Base-by-base conservation (phyloP, 2,329 filamentous ascomycete species). In the Aspergillus eucalypticola region DNA sequence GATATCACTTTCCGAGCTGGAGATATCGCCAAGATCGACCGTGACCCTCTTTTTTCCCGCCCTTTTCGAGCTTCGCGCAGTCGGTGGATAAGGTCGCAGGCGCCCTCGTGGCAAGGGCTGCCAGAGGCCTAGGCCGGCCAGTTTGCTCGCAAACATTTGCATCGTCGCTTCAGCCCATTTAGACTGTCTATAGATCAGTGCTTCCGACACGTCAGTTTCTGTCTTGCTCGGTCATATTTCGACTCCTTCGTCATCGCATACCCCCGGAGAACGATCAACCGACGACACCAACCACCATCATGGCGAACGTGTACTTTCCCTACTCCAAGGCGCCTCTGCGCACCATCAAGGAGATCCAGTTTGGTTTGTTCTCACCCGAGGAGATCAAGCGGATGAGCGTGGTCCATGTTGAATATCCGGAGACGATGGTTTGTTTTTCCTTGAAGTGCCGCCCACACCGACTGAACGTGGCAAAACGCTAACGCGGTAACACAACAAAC, bases 371-470 rank as follows among this genome's bases (percentile, higher is more conserved):
- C 79, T 96, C 95, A 38, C 95, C 95, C 25, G 95, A 99, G 77
- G 96, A 99, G 83, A 96, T 98, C 80, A 98, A 99, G 84, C 93
- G 90, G 73, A 96, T 98, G 92, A 97, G 93, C 79, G 94, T 98
- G 65, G 90, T 89, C 69, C 91, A 96, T 77, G 94, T 99, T 76
- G 86, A 95, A 77, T 98, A 97, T 75, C 93, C 95, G n/a, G 95
- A 99, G 83, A 98, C 95, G 27, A 97, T 99, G 95, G 83, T 84
- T 72, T 63, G 80, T 73, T 50, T 49, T 62, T 52, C 49, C 56
- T 60, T 60, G 39, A 55, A 35, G 61, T 64, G 61, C 64, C 56
- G 15, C 50, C 38, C 39, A 44, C 49, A 27, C 21, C 48, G 35
- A 41, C 13, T 35, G 53, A 49, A 56, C 50, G 48, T 63, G 53